Evolutionary conservation across 2,329 filamentous ascomycete genomes (phyloP).

Genomic region (Verticillium tricorpus): DNA sequence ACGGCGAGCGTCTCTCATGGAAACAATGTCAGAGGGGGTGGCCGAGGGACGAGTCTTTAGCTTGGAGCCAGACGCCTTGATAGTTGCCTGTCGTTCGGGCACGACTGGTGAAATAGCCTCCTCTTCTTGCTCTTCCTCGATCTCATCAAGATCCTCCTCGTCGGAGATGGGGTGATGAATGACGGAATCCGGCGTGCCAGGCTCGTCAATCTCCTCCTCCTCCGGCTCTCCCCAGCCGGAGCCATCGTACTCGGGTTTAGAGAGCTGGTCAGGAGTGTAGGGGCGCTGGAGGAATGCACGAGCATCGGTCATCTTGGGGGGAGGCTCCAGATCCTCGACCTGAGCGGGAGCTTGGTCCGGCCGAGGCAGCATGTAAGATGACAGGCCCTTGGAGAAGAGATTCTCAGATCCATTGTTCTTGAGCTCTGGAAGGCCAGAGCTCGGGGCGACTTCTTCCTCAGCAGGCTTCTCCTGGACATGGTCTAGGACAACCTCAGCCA

Average conservation of each 20-base stretch:
- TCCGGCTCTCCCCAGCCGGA: slow-evolving; percentile 55
- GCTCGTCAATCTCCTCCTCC: slow-evolving; percentile 53
- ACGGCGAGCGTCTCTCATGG: slow-evolving; percentile 82
- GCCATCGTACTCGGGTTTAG: slow-evolving; percentile 61
- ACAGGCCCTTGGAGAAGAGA: slow-evolving; percentile 38
- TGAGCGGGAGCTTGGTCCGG: slow-evolving; percentile 29
- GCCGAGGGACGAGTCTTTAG: slow-evolving; percentile 86
- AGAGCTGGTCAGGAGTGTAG: slow-evolving; percentile 45
- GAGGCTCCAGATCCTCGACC: slow-evolving; percentile 15
- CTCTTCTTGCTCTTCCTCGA: slow-evolving; percentile 31
- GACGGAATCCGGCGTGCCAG: slow-evolving; percentile 81
- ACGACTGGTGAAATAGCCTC: slow-evolving; percentile 55
- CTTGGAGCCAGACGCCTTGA: slow-evolving; percentile 81
- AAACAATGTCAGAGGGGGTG: slow-evolving; percentile 75
- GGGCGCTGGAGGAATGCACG: slow-evolving; percentile 36
- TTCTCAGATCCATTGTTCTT: slow-evolving; percentile 26
- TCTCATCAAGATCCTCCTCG: slow-evolving; percentile 26
- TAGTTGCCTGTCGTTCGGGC: slow-evolving; percentile 79
- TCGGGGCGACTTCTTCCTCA: slow-evolving; percentile 6
- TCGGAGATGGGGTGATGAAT: slow-evolving; percentile 68
- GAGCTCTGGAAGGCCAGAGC: slow-evolving; percentile 29
- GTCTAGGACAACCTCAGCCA: neutral
- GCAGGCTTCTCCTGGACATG: slow-evolving; percentile 12
- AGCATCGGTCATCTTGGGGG: slow-evolving; percentile 29
- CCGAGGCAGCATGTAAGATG: slow-evolving; percentile 42